Conservation (phyloP, 306 rosid species). For the Comarum palustre region DNA sequence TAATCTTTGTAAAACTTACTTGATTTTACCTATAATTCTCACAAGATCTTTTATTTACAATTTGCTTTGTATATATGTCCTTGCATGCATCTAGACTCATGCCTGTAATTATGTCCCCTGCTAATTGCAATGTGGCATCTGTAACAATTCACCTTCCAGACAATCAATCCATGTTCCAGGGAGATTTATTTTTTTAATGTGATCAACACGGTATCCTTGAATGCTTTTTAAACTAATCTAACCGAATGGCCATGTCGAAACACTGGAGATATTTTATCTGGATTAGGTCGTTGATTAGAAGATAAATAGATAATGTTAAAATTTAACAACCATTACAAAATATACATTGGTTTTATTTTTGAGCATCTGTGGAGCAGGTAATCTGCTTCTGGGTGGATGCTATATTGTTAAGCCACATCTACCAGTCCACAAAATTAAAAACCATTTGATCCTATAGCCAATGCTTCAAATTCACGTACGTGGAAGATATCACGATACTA, state of each 20-base stretch:
- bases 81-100: not conserved
- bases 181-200: not conserved
- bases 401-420: not conserved
- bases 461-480: not conserved
- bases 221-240: too few species aligned
- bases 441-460: not conserved
- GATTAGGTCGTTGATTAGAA: not conserved
- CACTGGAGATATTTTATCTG: too few species aligned
- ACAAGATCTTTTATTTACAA: not conserved
- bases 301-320: not conserved
- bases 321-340: not conserved
- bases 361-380: not conserved
- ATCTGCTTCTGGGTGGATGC: not conserved
- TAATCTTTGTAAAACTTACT: not conserved
- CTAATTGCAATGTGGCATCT: not conserved
- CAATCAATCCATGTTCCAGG: not conserved
- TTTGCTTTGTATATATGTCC: not conserved
- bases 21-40: not conserved
- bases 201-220: too few species aligned
- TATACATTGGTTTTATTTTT: not conserved
- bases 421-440: not conserved
- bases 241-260: too few species aligned
- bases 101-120: not conserved
- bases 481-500: not conserved
- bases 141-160: not conserved